Base-by-base conservation (phyloP, 768 basidiomycete species). In the Psilocybe azurescens region DNA sequence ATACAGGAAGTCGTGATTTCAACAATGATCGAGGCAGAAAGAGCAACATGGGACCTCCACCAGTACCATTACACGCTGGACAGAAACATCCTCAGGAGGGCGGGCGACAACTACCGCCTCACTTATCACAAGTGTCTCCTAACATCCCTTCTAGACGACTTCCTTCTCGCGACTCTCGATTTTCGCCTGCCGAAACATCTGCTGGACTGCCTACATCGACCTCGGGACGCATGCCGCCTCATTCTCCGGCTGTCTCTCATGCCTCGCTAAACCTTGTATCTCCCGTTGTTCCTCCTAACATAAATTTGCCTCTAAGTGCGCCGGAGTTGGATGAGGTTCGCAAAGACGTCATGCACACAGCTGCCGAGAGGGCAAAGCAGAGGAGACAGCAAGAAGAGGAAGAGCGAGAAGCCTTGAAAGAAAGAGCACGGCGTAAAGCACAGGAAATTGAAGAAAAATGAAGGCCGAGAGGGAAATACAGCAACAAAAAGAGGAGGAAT, bases 371-470 rank as follows among this genome's bases (percentile, higher is more conserved):
- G 44, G 94, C 94, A 5, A 89, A 86, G 69, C 84, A 89, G 63
- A 81, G 94, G 57, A 79, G 93, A 51, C 89, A 92, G 68, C 83
- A 90, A 54, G 94, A 95, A 67, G 95, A 96, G 71, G 89, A 88
- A 63, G 89, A 91, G 66, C 83, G 94, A 14, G 88, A 93, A 70
- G 89, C 85, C 51, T 89, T 90, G 73, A 86, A 86, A 66, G 93
- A 95, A 67, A 81, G 94, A 14, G 95, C 94, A 13, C 81, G 85
- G 63, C 84, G 78, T 75, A 97, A 95, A 74, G 94, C 92, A 29
- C 83, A 81, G 10, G 90, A 91, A 70, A 72, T 93, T 24, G 91
- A 92, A 74, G 89, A 81, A 58, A 80, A 70, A 85, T 90, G 71
- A 86, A 84, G 63, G 78, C 70, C 11, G 80, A 78, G 66, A 81